phyloP scores from a whole-genome alignment of 2,329 filamentous ascomycete species.

The Metarhizium album region DNA sequence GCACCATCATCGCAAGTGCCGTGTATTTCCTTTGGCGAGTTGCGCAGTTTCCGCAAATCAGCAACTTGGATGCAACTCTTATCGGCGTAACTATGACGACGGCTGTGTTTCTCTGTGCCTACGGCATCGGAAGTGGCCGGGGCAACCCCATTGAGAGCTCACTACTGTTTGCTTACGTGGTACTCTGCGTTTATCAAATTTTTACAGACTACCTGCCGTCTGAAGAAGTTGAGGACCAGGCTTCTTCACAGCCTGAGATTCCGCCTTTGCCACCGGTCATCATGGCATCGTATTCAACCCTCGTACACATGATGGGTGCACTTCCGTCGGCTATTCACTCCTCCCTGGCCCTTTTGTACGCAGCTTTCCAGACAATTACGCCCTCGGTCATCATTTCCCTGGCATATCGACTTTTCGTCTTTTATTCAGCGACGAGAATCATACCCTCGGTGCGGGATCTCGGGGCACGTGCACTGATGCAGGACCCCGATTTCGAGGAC shows the following conservation, averaged over 20 bases:
- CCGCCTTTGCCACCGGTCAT: constrained; percentile 95
- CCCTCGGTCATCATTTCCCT: constrained; percentile 93
- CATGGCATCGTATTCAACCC: constrained; percentile 93
- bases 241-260: constrained; percentile 65
- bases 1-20: constrained; percentile 84
- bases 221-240: constrained; percentile 40
- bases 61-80: constrained; percentile 81
- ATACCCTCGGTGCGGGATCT: constrained; percentile 87
- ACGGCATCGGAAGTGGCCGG: constrained; percentile 86
- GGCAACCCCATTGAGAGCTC: constrained; percentile 95
- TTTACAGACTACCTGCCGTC: constrained; percentile 96
- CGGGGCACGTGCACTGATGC: constrained; percentile 69
- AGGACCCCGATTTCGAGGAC: constrained; percentile 79
- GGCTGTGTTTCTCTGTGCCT: constrained; percentile 82
- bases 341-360: constrained; percentile 74
- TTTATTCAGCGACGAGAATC: constrained; percentile 91
- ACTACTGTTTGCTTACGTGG: constrained; percentile 89
- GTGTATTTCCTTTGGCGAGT: constrained; percentile 96
- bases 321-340: constrained; percentile 78
- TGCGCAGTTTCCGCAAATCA: constrained; percentile 83
- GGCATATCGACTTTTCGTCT: constrained; percentile 84
- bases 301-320: constrained; percentile 72
- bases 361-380: constrained; percentile 90
- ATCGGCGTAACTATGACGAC: constrained; percentile 91
- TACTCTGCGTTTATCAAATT: constrained; percentile 98